Percentiles rank a stretch among this genome's conserved stretches.
Conservation (phyloP, 805 yeast genomes). For the Metschnikowia kunwiensis region DNA sequence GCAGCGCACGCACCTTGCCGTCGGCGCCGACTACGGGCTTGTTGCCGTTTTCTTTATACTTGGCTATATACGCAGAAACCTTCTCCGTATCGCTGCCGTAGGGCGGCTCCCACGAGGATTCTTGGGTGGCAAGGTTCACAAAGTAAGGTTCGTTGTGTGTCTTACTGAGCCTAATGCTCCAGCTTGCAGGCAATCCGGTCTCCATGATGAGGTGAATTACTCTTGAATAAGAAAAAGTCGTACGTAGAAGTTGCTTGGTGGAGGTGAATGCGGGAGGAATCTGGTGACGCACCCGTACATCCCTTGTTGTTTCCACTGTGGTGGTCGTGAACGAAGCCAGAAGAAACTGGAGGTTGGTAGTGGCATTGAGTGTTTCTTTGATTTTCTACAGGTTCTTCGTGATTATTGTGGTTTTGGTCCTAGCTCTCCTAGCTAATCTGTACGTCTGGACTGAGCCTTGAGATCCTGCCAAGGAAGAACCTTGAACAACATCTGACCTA, state of each 20-base stretch:
- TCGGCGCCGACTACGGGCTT: constrained; percentile 32
- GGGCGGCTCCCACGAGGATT: constrained; percentile 91
- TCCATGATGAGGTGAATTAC: constrained; percentile 17
- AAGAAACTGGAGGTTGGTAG: too few relatives aligned
- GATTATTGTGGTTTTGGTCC: too few relatives aligned
- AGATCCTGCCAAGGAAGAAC: too few relatives aligned
- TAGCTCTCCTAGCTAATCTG: too few relatives aligned
- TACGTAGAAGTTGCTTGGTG: not conserved
- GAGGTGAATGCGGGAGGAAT: too few relatives aligned
- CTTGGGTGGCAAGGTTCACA: constrained; percentile 63
- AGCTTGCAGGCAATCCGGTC: constrained; percentile 82
- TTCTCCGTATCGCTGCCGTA: constrained; percentile 66
- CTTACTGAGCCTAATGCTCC: constrained; percentile 78
- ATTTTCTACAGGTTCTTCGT: too few relatives aligned
- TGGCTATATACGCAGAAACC: constrained; percentile 55
- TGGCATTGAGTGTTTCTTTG: too few relatives aligned
- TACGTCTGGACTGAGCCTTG: too few relatives aligned
- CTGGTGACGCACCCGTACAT: not conserved
- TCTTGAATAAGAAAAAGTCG: too few relatives aligned
- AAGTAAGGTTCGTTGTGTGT: constrained; percentile 84
- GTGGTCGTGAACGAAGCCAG: too few relatives aligned
- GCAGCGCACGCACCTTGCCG: constrained; percentile 74
- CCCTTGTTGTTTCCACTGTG: too few relatives aligned
- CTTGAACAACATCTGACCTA: too few relatives aligned
- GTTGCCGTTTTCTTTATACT: constrained; percentile 30